A percentile compares a stretch with the other conserved stretches of the same genome.
phyloP scores from a whole-genome alignment of 2,329 filamentous ascomycete species.

The Tympanopsis confertula region DNA sequence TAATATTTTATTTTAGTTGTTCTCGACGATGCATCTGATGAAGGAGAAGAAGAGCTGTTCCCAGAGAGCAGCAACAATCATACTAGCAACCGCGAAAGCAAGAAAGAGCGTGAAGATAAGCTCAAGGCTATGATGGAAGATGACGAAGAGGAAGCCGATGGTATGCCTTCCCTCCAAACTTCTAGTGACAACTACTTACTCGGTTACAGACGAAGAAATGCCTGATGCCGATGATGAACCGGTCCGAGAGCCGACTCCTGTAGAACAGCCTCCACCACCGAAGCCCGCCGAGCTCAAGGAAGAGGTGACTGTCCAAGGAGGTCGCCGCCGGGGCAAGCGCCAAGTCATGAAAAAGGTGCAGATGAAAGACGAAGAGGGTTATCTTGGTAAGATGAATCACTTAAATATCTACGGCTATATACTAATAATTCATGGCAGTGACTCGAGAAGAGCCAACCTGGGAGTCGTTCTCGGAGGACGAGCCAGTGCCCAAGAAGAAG shows the following conservation, averaged over 20 bases:
- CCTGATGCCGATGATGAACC: conserved; percentile 26
- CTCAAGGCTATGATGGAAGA: conserved; percentile 69
- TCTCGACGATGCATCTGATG: not conserved
- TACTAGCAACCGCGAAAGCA: conserved; percentile 21
- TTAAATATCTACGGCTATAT: not conserved
- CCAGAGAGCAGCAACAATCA: not conserved
- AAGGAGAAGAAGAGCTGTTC: not conserved
- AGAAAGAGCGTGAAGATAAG: conserved; percentile 53
- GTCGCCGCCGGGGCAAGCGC: conserved; percentile 64
- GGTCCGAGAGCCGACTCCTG: conserved; percentile 22
- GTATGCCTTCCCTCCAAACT: conserved; percentile 48
- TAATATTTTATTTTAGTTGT: too few relatives aligned
- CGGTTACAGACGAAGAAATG: conserved; percentile 13
- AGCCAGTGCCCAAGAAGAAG: conserved; percentile 50
- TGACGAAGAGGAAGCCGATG: conserved; percentile 38
- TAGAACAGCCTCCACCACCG: conserved; percentile 20
- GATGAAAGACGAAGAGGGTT: conserved; percentile 77
- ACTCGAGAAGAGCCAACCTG: conserved; percentile 75
- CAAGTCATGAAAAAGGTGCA: conserved; percentile 81
- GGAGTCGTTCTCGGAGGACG: conserved; percentile 91
- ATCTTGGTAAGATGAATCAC: conserved; percentile 53
- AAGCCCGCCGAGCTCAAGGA: conserved; percentile 34
- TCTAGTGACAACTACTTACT: conserved; percentile 24
- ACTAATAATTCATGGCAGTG: conserved; percentile 35
- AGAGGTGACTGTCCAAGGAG: conserved; percentile 38